Evolutionary conservation across 2,329 filamentous ascomycete genomes (phyloP), one percentile per base, ranked within the genome.

Genomic region (Paracamarosporium sp.): DNA sequence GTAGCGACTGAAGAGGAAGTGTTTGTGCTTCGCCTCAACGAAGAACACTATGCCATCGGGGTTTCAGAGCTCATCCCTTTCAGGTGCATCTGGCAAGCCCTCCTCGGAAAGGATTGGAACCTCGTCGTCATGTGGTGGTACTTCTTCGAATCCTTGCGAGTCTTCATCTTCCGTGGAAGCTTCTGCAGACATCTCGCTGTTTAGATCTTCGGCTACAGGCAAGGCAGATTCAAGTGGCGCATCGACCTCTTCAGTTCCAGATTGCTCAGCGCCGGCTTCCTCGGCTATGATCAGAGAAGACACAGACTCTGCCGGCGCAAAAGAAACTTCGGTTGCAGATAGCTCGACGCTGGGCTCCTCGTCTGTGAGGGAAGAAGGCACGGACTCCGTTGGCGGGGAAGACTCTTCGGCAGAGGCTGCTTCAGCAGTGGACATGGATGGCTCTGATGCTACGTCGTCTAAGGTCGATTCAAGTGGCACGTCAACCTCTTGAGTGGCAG

Each of bases 1-100:
- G 24, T 15, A 15, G 31, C 22, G 33, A 27, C 47, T 24, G 22
- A 38, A 40, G 5, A 17, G 33, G 31, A 11, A 17, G 28, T 22
- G 22, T 38, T 28, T 28, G 33, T 53, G 50, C 50, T 53, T 22
- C 40, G 50, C 50, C 50, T 45, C 50, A 45, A 31, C 22, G 33
- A 17, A 28, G 33, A 35, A 22, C 15, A 22, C 22, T 44, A 30
- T 25, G 22, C 22, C 30, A 27, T 40, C 24, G 30, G 28, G 7
- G 12, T 33, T 22, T 54, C 51, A 50, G 11, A 50, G 45, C 35
- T 55, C 53, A 27, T 55, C 45, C 35, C 28, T 50, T 4, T 55
- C 45, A 33, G 12, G 35, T 9, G 7, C 20, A 20, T 12, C 30
- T 9, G 25, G 24, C 22, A 13, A 36, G 12, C 2, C n/a, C 7